These are phyloP conservation scores for Penicillium alfredii DNA, from an alignment of 495 filamentous ascomycete species.

Conservation along the genomic window DNA sequence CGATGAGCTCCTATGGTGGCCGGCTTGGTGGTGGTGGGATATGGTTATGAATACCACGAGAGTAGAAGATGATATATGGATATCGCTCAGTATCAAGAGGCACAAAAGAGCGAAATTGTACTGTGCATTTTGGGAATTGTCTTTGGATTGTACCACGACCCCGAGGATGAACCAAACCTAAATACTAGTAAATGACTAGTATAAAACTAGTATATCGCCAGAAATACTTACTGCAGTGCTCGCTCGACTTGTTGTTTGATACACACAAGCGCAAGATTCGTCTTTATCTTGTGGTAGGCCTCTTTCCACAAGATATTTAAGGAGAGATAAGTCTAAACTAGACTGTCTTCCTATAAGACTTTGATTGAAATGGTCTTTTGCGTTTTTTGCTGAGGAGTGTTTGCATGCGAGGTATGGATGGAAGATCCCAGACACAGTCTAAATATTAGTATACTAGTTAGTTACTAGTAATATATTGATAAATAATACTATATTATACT, in stretches of 20 bases:
- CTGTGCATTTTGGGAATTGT: background rate
- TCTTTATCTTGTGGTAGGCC: background rate
- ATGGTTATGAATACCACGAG: background rate
- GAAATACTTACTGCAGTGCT: background rate
- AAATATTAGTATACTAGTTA: too few relatives aligned
- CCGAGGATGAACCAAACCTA: background rate
- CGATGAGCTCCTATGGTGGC: constrained; percentile 1
- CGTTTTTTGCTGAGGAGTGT: background rate
- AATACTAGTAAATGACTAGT: background rate
- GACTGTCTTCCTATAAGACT: background rate
- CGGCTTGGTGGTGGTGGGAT: background rate
- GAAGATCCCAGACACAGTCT: too few relatives aligned
- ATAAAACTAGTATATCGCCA: constrained; percentile 1
- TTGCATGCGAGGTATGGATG: background rate
- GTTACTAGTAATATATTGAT: background rate
- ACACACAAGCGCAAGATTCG: background rate
- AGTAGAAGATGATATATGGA: constrained; percentile 2
- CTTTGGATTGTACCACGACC: background rate
- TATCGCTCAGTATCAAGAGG: background rate
- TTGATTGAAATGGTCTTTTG: background rate
- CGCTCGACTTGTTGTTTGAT: background rate
- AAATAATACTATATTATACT: constrained; percentile 2
- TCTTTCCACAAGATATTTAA: background rate
- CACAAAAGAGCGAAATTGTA: constrained; percentile 1
- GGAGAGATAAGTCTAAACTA: background rate